Base-by-base conservation (phyloP, 2,329 filamentous ascomycete genomes). In the Cytospora schulzeri region DNA sequence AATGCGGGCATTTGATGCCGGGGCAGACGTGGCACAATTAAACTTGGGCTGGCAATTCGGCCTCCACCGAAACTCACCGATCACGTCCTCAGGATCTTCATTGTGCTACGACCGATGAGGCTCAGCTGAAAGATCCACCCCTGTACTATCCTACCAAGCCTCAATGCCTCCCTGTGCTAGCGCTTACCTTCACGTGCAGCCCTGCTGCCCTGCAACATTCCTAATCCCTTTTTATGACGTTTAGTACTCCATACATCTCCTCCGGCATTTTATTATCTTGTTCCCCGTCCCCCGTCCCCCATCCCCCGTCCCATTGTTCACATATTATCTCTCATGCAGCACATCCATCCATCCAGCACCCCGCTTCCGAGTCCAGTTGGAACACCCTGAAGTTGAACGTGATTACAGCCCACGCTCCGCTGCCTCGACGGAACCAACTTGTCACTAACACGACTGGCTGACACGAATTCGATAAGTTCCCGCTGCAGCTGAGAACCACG, bases 111-210 rank as follows among this genome's bases (percentile, higher is more conserved):
- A 60, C 33, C 48, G 53, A 58, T 66, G 60, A 63, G 64, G 64
- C 64, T 66, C 60, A 66, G 64, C 60, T 66, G 64, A 66, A 63
- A 63, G 59, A 50, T 28, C 33, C 41, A 38, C 60, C 60, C 64
- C 64, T 63, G 60, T 15, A 28, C 8, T 26, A 22, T 45, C 33
- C 51, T 61, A 38, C 64, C 64, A 58, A 63, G 65, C 65, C 65
- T 64, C 65, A 41, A 62, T 50, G 35, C 8, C 48, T 48, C 15
- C 35, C 33, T 50, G 17, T 59, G 15, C 45, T 66, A 66, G 65
- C 60, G 65, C 65, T 66, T 64, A 66, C 64, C n/a, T 48, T 54
- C 57, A 51, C 57, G 31, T 64, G 62, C 52, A 61, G 33, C 50
- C 58, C 45, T 64, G 62, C 52, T 57, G 33, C 50, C 58, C 45